These are phyloP conservation scores for Tubosaeta sp. DNA, from an alignment of 768 basidiomycete species.

Conservation along the genomic window DNA sequence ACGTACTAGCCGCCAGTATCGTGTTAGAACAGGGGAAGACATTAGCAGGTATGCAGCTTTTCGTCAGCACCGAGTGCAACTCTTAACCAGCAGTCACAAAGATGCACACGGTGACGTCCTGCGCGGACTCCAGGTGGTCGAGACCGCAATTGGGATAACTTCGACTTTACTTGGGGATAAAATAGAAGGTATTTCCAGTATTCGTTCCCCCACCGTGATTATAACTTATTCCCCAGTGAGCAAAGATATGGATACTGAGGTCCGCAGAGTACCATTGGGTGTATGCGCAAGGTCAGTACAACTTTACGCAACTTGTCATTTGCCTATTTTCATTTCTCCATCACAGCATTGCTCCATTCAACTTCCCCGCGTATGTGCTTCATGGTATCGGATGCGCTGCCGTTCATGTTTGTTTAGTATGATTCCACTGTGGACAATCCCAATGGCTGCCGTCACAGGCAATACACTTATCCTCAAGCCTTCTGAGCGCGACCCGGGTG, in stretches of 20 bases:
- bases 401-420: conserved; percentile 45
- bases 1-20: conserved; percentile 83
- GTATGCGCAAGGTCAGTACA: conserved; percentile 63
- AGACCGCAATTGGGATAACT: conserved; percentile 76
- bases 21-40: conserved; percentile 98
- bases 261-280: conserved; percentile 78
- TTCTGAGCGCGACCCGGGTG: conserved; percentile 94
- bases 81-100: conserved; percentile 20
- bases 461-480: conserved; percentile 96
- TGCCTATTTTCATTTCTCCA: not conserved
- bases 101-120: conserved; percentile 96
- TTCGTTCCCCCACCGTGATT: not conserved
- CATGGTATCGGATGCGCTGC: not conserved
- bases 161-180: conserved; percentile 86
- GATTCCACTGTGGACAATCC: conserved; percentile 97
- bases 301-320: not conserved
- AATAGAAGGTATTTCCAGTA: conserved; percentile 69
- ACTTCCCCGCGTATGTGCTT: conserved; percentile 73
- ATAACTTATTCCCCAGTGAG: conserved; percentile 52
- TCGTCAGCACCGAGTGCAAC: not conserved
- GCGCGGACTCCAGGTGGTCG: conserved; percentile 87
- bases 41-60: conserved; percentile 53
- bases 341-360: conserved; percentile 76
- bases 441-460: conserved; percentile 82
- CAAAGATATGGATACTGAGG: conserved; percentile 95